Conservation (phyloP, 2,329 filamentous ascomycete species). For the Fusarium sp. region DNA sequence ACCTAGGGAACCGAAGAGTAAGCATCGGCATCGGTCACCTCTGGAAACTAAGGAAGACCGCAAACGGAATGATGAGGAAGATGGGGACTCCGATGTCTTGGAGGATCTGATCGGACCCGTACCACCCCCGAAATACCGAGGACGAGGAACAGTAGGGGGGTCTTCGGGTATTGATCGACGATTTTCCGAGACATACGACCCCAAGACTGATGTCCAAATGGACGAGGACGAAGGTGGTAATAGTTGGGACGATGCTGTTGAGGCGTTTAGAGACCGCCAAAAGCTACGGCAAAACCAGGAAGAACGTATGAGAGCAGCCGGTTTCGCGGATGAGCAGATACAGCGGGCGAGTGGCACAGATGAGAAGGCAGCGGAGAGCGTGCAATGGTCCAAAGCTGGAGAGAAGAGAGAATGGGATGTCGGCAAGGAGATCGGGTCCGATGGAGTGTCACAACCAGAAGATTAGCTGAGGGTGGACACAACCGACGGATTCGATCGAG, state of each 20-base stretch:
- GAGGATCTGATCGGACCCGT: constrained; percentile 83
- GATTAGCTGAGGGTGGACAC: constrained; percentile 19
- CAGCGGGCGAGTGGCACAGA: constrained; percentile 69
- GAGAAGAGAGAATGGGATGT: constrained; percentile 74
- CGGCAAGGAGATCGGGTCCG: constrained; percentile 59
- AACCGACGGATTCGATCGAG: constrained; percentile 15
- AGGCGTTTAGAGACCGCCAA: constrained; percentile 83
- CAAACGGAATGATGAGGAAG: constrained; percentile 31
- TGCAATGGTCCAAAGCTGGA: constrained; percentile 78
- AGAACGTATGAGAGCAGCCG: constrained; percentile 80
- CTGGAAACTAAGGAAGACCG: constrained; percentile 29
- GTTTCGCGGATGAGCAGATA: constrained; percentile 82
- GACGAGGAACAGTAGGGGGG: constrained; percentile 75
- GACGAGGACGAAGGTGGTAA: constrained; percentile 63
- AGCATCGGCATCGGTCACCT: constrained; percentile 53
- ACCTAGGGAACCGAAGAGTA: constrained; percentile 49
- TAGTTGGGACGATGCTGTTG: constrained; percentile 84
- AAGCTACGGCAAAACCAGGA: constrained; percentile 82
- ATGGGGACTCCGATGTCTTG: constrained; percentile 74
- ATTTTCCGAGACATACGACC: constrained; percentile 77
- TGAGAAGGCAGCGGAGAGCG: constrained; percentile 72
- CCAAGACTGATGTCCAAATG: constrained; percentile 67
- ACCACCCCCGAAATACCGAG: constrained; percentile 68
- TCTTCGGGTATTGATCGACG: constrained; percentile 81
- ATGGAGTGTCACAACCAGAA: constrained; percentile 29